Conservation (phyloP, 352 stramenopile species). For the Hyphochytrium catenoides region DNA sequence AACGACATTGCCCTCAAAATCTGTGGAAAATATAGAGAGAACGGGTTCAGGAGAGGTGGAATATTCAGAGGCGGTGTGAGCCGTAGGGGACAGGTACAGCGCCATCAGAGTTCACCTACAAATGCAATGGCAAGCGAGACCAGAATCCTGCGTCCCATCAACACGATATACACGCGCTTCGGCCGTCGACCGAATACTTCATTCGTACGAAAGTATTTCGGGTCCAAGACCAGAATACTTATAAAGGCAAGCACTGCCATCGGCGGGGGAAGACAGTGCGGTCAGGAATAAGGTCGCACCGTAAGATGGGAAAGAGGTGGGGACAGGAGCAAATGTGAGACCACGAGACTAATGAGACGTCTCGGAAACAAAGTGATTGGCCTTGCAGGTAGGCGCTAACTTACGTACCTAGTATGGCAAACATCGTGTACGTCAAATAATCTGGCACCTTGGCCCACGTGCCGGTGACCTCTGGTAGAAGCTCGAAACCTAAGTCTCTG, state of each 20-base stretch:
- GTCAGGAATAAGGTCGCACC: too few species aligned
- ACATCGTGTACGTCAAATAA: conserved; percentile 13
- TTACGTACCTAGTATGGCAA: not conserved
- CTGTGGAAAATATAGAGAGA: conserved; percentile 1
- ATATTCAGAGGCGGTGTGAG: conserved; percentile 1
- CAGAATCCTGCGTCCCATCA: conserved; percentile 48
- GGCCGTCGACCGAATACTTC: conserved; percentile 49
- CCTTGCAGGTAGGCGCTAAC: not conserved
- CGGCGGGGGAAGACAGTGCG: too few species aligned
- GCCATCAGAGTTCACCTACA: conserved; percentile 1
- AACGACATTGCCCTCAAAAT: conserved; percentile 46
- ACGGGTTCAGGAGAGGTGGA: not conserved
- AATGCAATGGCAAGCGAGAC: conserved; percentile 47
- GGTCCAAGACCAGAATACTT: too few species aligned
- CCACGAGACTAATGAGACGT: conserved; percentile 4
- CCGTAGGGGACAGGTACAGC: not conserved
- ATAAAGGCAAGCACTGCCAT: too few species aligned
- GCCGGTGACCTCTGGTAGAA: conserved; percentile 40
- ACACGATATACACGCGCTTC: conserved; percentile 33
- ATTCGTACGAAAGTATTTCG: too few species aligned
- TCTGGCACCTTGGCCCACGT: too few species aligned
- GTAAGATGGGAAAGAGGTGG: too few species aligned
- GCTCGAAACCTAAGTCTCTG: conserved; percentile 38
- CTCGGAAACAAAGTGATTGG: not conserved
- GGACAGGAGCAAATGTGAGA: conserved; percentile 20